Evolutionary conservation across 2,329 filamentous ascomycete species (phyloP).

Genomic region (Colletotrichum somersetense): DNA sequence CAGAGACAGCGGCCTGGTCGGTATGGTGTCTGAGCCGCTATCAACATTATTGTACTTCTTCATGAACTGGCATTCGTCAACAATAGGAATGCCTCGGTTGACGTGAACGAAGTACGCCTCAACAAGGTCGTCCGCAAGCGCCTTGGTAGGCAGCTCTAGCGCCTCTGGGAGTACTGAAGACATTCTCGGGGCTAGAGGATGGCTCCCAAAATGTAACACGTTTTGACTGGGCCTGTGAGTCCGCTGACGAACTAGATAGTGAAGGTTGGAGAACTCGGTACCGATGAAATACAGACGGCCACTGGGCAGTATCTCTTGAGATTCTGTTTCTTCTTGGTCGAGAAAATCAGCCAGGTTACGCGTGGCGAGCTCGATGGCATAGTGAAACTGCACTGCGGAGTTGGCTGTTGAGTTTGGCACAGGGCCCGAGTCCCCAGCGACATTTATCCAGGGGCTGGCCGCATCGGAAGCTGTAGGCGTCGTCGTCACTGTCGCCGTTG

Average conservation of each 20-base stretch:
- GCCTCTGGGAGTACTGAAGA: constrained; percentile 59
- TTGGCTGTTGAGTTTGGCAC: constrained; percentile 23
- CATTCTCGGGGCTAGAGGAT: constrained; percentile 55
- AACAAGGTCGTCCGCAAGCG: constrained; percentile 62
- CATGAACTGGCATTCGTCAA: constrained; percentile 66
- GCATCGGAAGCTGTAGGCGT: constrained; percentile 43
- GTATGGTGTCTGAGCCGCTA: constrained; percentile 54
- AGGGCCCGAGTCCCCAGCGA: neutral
- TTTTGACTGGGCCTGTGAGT: constrained; percentile 45
- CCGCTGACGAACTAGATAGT: constrained; percentile 64
- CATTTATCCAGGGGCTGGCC: constrained; percentile 18
- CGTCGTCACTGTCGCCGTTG: constrained; percentile 46
- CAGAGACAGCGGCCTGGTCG: constrained; percentile 56
- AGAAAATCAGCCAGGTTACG: constrained; percentile 64
- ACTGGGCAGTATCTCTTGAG: constrained; percentile 60
- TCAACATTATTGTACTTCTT: constrained; percentile 56
- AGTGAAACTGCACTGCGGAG: neutral
- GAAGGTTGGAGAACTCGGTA: constrained; percentile 67
- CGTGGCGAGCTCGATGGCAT: constrained; percentile 56
- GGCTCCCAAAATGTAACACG: constrained; percentile 52
- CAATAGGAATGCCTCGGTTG: constrained; percentile 64
- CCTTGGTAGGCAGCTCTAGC: constrained; percentile 61
- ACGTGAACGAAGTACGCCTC: constrained; percentile 63
- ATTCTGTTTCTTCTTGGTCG: constrained; percentile 59
- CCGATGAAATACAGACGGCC: constrained; percentile 67